Base-by-base conservation (phyloP, 495 filamentous ascomycete species). In the Annulohypoxylon nitens region DNA sequence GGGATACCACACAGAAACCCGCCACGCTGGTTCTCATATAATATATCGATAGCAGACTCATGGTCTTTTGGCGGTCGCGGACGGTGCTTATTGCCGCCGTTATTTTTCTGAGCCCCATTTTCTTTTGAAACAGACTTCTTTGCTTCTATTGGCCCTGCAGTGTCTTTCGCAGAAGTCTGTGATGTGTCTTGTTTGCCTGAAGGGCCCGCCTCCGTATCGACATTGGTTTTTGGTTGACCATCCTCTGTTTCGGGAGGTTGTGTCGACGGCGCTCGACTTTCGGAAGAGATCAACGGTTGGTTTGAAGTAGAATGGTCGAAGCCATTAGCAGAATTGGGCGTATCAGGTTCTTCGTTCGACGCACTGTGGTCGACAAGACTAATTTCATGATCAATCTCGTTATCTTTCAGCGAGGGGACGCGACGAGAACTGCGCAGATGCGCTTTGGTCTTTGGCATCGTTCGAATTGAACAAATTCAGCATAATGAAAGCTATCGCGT, bases 11-110 rank as follows among this genome's bases (percentile, higher is more conserved):
- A 98, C 65, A 95, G 81, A 76, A 97, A 98, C 37, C 86, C 82
- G 18, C 93, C 93, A 16, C 93, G 85, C 78, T 97, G 90, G 78
- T 99, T 98, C 81, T 99, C 97, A 77, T 97, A 98, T 7, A 99
- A 87, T 10, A 98, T 88, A 67, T 99, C 97, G 33, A 99, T 88
- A 11, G 84, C 88, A 2, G 88, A 82, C 70, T 92, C 90, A 23
- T 75, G 74, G 7, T 70, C 67, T 75, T 79, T 68, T 12, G 60
- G 30, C 37, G 59, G 37, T 12, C 36, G 39, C 3, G 53, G 14
- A 37, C 43, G 77, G 2, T 37, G 69, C 18, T 58, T 69, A 0
- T 50, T 66, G n/a, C 61, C 54, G 25, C 50, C 50, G 33, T 45
- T 25, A 23, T 0, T 41, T 43, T 58, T 60, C 10, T 48, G 41